Evolutionary conservation across 2,329 filamentous ascomycete genomes (phyloP), one percentile per base, ranked within the genome.

Genomic region (Beauveria asiatica): DNA sequence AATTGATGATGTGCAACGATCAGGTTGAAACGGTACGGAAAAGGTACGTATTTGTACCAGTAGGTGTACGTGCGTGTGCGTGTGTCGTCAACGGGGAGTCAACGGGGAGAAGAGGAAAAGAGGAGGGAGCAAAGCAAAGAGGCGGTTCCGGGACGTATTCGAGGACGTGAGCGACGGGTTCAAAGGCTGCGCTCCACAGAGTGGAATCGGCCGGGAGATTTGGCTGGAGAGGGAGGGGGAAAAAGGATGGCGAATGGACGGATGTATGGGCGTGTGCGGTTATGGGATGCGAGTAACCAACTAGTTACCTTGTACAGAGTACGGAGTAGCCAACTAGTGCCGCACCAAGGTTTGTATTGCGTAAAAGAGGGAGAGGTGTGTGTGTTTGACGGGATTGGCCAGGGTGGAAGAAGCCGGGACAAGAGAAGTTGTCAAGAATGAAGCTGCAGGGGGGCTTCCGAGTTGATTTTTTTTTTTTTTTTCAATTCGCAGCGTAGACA

Each of bases 131-230:
- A n/a, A 45, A n/a, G 21, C 25, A n/a, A 45, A 44, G 37, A 50
- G 48, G 44, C 13, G 21, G 37, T 59, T 61, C 60, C 60, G 60
- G 60, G 49, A 58, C 42, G 60, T 61, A 57, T 61, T 61, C 60
- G 60, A 61, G 49, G 33, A 23, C n/a, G 44, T 6, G 50, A 55
- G 41, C 37, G 44, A 25, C 41, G 41, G 49, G 25, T 37, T 58
- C 45, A 44, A 25, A 53, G 44, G 55, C 41, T 16, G 50, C 30
- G 33, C 53, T 61, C 59, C 60, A 61, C 55, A 56, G 41, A 49
- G 60, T 61, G 60, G 60, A 61, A 61, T 61, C 60, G 60, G 60
- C 49, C 49, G 60, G 60, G 55, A 54, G 60, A 58, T 61, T 61
- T 57, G 54, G 37, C 37, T 52, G 48, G 53, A 49, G 53, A 30